Evolutionary conservation across 768 basidiomycete species (phyloP).

Genomic region (Pleurotus ostreatus): DNA sequence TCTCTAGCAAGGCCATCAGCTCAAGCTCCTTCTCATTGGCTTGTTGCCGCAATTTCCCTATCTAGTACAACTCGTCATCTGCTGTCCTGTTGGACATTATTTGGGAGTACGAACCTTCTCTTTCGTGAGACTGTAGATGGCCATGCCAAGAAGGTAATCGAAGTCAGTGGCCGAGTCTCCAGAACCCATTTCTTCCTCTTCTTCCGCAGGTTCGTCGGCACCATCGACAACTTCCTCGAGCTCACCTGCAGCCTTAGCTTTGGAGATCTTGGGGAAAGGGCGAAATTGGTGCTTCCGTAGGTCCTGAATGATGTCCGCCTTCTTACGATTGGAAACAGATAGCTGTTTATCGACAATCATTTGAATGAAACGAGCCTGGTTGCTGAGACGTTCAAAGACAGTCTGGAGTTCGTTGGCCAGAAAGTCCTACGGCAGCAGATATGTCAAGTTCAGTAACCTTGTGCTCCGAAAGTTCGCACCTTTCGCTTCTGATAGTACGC

Average conservation of each 20-base stretch:
- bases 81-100: not conserved
- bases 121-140: slow-evolving; percentile 90
- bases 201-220: slow-evolving; percentile 48
- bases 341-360: slow-evolving; percentile 91
- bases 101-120: slow-evolving; percentile 61
- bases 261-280: slow-evolving; percentile 81
- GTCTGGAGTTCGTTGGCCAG: slow-evolving; percentile 79
- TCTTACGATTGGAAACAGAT: slow-evolving; percentile 82
- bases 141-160: slow-evolving; percentile 93
- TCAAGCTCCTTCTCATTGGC: slow-evolving; percentile 81
- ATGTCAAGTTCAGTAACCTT: not conserved
- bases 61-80: slow-evolving; percentile 37
- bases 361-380: slow-evolving; percentile 94
- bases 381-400: slow-evolving; percentile 80
- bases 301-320: slow-evolving; percentile 79
- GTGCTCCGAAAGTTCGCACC: slow-evolving; percentile 38
- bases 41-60: slow-evolving; percentile 79
- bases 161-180: slow-evolving; percentile 58
- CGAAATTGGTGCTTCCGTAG: slow-evolving; percentile 81
- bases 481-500: slow-evolving; percentile 96
- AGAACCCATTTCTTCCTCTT: slow-evolving; percentile 19
- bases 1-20: slow-evolving; percentile 70
- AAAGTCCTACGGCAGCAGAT: slow-evolving; percentile 54
- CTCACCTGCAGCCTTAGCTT: slow-evolving; percentile 66
- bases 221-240: slow-evolving; percentile 53